Base-by-base conservation (phyloP, 805 yeast species). In the Ogataea pignaliae region DNA sequence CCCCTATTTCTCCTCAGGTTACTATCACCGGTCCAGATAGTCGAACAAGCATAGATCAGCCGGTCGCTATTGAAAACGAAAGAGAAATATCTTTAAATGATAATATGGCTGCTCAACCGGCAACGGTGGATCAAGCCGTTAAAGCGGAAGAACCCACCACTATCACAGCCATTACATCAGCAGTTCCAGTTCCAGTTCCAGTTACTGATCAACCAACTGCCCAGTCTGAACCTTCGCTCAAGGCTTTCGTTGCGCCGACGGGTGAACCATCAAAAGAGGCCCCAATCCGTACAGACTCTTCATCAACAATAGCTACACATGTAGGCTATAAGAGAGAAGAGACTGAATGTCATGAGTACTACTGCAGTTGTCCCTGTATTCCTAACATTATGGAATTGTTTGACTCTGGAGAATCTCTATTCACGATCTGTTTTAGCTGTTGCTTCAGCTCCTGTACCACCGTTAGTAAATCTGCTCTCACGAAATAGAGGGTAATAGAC, bases 331-430 rank as follows among this genome's bases (percentile, higher is more conserved):
- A 57, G 30, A 51, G 57, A 42, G 59, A 59, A 15, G 54, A 60
- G 40, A 50, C 57, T 35, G 54, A 61, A 35, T 61, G 66, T 34
- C 60, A 60, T 41, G 61, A 57, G 34, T 63, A 60, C 38, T 48
- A 47, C 12, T 58, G 55, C 35, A 42, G 53, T 9, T 46, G 38
- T 34, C 53, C 47, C 21, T 41, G 44, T 28, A 43, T 47, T 26
- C 53, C 48, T 2, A 40, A 39, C 29, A 34, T 40, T 31, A 32
- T 16, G 3, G 7, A 28, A 13, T 48, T 46, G 16, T 33, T 39
- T 16, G 41, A 41, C 14, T 29, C 50, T 12, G 50, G 46, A 21
- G 56, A 50, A 10, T 45, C 36, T 28, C 14, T 48, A 7, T 47
- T 39, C 29, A 18, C 42, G 13, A 39, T 42, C 32, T 47, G 51